Evolutionary conservation across 2,329 filamentous ascomycete species (phyloP).

Genomic region (Sclerotinia spermophila): DNA sequence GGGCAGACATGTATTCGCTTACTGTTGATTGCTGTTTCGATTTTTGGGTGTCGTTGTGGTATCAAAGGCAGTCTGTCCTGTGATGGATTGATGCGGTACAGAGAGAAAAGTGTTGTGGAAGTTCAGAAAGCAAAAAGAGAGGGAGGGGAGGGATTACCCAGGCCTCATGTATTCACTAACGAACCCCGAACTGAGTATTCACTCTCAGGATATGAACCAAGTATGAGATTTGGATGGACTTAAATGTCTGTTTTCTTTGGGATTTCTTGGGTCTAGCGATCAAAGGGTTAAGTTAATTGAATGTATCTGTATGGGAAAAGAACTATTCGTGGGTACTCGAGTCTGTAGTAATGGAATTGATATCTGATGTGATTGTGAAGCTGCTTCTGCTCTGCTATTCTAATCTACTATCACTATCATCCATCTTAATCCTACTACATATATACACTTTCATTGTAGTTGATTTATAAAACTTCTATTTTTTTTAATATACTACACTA

Average conservation of each 20-base stretch:
- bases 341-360: not conserved
- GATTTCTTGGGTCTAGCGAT: not conserved
- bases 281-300: not conserved
- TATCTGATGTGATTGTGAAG: not conserved
- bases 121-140: not conserved
- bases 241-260: not conserved
- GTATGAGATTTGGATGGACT: not conserved
- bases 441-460: not conserved
- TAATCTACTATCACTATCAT: not conserved
- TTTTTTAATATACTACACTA: not conserved
- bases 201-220: not conserved
- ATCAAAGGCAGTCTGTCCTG: not conserved
- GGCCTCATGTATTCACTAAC: not conserved
- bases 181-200: not conserved
- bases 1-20: not conserved
- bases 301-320: not conserved
- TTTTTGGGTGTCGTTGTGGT: not conserved
- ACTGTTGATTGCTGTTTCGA: not conserved
- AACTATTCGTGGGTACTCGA: not conserved
- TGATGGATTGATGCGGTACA: not conserved
- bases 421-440: not conserved
- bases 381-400: not conserved
- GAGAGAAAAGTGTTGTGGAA: not conserved
- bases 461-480: not conserved
- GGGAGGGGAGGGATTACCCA: not conserved